phyloP scores from a whole-genome alignment of 2,329 filamentous ascomycete species.

The Diplodia intermedia region DNA sequence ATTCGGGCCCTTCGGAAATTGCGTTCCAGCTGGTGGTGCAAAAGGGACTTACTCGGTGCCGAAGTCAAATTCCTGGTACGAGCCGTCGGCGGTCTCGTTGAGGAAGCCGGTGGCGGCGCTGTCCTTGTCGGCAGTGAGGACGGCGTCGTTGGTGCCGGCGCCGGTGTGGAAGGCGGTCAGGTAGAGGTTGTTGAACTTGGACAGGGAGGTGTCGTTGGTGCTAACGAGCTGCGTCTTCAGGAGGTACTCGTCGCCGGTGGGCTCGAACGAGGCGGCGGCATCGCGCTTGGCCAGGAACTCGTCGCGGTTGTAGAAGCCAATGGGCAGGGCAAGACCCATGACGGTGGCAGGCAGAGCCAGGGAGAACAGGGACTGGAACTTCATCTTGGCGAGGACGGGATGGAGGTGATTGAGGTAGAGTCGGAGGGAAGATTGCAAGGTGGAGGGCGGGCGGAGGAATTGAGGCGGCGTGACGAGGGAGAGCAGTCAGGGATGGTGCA shows the following conservation, averaged over 20 bases:
- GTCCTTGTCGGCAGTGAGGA: constrained; percentile 18
- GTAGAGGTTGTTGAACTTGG: constrained; percentile 32
- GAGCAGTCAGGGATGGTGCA: constrained; percentile 19
- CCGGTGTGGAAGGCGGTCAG: constrained; percentile 33
- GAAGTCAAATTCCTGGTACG: constrained; percentile 32
- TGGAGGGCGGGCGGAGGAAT: not conserved
- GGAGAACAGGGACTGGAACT: constrained; percentile 21
- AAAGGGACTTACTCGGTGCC: constrained; percentile 27
- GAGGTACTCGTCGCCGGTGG: constrained; percentile 27
- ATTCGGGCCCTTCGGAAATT: not conserved
- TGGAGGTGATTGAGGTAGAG: not conserved
- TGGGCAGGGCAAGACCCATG: constrained; percentile 28
- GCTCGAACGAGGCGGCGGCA: not conserved
- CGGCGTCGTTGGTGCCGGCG: constrained; percentile 33
- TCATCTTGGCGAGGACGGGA: constrained; percentile 6
- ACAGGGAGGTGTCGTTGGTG: constrained; percentile 23
- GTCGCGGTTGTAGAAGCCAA: constrained; percentile 26
- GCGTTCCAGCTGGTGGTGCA: not conserved
- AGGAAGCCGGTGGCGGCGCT: constrained; percentile 27
- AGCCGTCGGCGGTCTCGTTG: constrained; percentile 29
- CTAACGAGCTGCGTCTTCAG: constrained; percentile 28
- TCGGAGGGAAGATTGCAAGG: not conserved
- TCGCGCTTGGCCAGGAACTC: constrained; percentile 25
- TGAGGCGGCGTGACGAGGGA: constrained; percentile 3
- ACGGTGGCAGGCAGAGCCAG: constrained; percentile 6